These are phyloP conservation scores for Hypoxylon trugodes DNA, from an alignment of 495 filamentous ascomycete species.

Conservation along the genomic window DNA sequence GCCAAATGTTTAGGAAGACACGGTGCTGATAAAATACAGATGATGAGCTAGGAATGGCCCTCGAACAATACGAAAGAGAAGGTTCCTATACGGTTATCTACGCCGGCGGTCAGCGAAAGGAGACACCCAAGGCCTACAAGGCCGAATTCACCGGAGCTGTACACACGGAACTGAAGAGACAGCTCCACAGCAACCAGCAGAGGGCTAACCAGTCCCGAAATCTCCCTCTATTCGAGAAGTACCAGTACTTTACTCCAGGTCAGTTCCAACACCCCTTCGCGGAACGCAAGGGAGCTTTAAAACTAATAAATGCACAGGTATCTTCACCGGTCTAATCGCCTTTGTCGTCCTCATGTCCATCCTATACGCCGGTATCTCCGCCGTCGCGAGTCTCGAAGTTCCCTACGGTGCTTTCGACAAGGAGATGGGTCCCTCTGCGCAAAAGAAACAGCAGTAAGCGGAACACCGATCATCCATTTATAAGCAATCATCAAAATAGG, in stretches of 20 bases:
- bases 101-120: conserved; percentile 35
- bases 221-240: conserved; percentile 83
- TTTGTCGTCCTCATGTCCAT: conserved; percentile 74
- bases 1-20: neutral
- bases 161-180: conserved; percentile 60
- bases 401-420: conserved; percentile 95
- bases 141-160: conserved; percentile 54
- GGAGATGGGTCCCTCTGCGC: conserved; percentile 85
- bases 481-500: too few relatives aligned
- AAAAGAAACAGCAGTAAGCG: conserved; percentile 79
- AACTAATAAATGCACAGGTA: conserved; percentile 56
- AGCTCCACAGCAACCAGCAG: conserved; percentile 30
- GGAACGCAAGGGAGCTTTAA: conserved; percentile 44
- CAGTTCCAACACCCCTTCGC: neutral
- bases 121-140: conserved; percentile 54
- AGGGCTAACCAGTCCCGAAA: conserved; percentile 39
- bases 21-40: conserved; percentile 44
- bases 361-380: conserved; percentile 77
- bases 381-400: conserved; percentile 81
- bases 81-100: conserved; percentile 59
- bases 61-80: conserved; percentile 45
- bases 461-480: too few relatives aligned
- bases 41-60: conserved; percentile 48
- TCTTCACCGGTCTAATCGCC: conserved; percentile 81
- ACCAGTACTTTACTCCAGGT: conserved; percentile 86